Evolutionary conservation across 345 rosid genomes (phyloP), one percentile per base, ranked within the genome.

Genomic region (Nephelium lappaceum): DNA sequence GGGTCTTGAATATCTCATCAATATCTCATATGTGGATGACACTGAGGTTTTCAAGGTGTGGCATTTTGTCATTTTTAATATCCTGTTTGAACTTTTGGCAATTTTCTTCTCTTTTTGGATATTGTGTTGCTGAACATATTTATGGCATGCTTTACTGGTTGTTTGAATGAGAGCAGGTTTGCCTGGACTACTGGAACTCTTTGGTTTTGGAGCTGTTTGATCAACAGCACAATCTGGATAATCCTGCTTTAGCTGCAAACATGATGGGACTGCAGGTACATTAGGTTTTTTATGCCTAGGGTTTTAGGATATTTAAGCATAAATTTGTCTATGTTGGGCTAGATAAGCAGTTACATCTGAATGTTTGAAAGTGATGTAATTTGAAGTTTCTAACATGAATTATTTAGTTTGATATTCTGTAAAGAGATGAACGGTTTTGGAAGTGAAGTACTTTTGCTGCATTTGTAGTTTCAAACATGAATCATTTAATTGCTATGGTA

Each of bases 141-240:
- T 10, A 21, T 15, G 55, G 49, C 10, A 3, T 69, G 45, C 68
- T 68, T 68, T 72, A 5, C 62, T 10, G 70, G 11, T 76, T 38
- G n/a, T 75, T 38, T 81, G 58, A 42, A 51, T 79, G 77, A 65
- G 77, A 60, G 51, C 86, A 97, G 98, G 99, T 97, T 79, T 97
- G 99, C 89, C 85, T 97, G 95, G 99, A 97, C 81, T 97, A 97
- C 72, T 97, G 99, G 99, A 97, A 97, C 75, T 76, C 91, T 49
- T 87, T 94, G 80, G 99, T 97, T 69, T 84, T 90, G 89, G 98
- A 91, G 88, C 95, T 94, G 31, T 97, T 92, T 84, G 96, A 94
- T 85, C 91, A 92, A 51, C 95, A 90, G 67, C 89, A 90, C 82
- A 94, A 90, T 87, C 69, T 89, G 67, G 98, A 94, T 76, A 93